Percentiles rank a stretch among this genome's conserved stretches.
phyloP scores from a whole-genome alignment of 345 rosid genomes.

The Pistacia integerrima region DNA sequence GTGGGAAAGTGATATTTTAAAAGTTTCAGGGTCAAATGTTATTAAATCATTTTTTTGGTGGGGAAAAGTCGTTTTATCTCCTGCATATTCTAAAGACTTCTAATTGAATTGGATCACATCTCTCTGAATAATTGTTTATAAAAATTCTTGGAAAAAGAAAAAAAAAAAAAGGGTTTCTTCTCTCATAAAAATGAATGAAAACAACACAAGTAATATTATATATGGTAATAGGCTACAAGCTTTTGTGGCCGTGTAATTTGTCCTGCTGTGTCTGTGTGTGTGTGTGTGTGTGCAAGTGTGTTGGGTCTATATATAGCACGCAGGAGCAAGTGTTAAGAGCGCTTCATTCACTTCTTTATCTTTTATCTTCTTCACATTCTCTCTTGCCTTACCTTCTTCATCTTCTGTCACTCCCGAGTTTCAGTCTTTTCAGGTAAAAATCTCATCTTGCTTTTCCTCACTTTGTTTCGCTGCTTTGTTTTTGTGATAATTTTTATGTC shows the following conservation, averaged over 20 bases:
- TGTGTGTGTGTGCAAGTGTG: background rate
- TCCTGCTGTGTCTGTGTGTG: background rate
- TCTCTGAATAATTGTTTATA: too few species aligned
- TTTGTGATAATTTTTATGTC: background rate
- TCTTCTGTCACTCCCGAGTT: background rate
- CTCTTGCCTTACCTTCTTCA: conserved; percentile 1
- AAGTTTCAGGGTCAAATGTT: too few species aligned
- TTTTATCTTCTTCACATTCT: background rate
- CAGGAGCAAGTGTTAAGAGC: background rate
- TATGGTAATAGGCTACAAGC: too few species aligned
- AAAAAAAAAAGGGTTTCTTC: too few species aligned
- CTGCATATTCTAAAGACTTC: too few species aligned
- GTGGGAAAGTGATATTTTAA: too few species aligned
- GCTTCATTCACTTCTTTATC: background rate
- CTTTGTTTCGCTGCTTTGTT: background rate
- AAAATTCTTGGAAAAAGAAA: too few species aligned
- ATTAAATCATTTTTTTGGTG: too few species aligned
- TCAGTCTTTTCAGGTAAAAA: conserved; percentile 21
- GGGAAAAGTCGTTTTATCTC: too few species aligned
- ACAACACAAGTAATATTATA: too few species aligned
- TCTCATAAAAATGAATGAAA: too few species aligned
- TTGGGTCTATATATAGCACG: conserved; percentile 11
- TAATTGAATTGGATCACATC: too few species aligned
- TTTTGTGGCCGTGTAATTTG: background rate
- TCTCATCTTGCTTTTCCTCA: background rate